Conservation (phyloP, 495 filamentous ascomycete species). For the Penicillium waksmanii region DNA sequence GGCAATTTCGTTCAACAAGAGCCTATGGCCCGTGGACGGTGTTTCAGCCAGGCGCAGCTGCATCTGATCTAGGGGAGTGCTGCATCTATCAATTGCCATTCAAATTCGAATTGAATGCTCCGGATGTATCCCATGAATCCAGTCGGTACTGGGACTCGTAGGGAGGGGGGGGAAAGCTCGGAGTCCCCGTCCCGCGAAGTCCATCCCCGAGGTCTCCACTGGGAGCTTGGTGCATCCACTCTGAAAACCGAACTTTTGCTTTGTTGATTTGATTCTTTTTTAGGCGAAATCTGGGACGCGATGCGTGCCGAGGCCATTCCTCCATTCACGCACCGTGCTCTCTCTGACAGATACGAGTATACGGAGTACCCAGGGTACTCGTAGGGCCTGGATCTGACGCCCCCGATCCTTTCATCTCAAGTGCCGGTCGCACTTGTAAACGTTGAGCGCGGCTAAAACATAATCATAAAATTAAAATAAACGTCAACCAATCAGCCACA, state of each 20-base stretch:
- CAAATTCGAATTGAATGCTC: neutral
- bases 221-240: conserved; percentile 11
- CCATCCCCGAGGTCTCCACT: conserved; percentile 34
- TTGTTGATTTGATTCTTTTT: conserved; percentile 13
- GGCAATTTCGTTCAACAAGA: conserved; percentile 34
- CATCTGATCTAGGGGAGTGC: conserved; percentile 17
- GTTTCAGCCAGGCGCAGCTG: conserved; percentile 29
- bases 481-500: conserved; percentile 14
- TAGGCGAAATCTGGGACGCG: conserved; percentile 18
- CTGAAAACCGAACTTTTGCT: conserved; percentile 8
- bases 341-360: no score
- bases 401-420: conserved; percentile 3
- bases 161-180: conserved; percentile 14
- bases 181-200: conserved; percentile 19
- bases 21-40: conserved; percentile 34
- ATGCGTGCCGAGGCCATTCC: neutral
- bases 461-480: conserved; percentile 2
- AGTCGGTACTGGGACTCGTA: neutral
- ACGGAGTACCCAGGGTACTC: no score
- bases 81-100: neutral
- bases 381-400: neutral
- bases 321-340: no score
- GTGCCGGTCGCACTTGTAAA: conserved; percentile 11
- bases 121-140: neutral
- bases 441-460: conserved; percentile 12